A percentile compares a stretch with the other conserved stretches of the same genome.
Evolutionary conservation across 83 land plant genomes (phyloP).

Genomic region (Diphasiastrum complanatum): DNA sequence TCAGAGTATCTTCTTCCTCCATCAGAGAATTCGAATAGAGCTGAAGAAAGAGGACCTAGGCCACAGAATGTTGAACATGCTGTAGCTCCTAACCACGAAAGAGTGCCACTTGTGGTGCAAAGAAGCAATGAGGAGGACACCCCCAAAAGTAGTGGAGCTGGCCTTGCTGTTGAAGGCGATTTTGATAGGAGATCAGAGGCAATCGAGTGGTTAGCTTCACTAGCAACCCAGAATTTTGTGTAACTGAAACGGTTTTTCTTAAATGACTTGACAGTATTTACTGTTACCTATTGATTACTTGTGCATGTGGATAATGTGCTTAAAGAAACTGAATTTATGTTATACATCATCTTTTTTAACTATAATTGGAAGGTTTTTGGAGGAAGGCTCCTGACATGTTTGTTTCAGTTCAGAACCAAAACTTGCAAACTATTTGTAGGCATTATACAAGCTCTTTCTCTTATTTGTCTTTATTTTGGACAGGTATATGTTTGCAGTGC

Average conservation of each 20-base stretch:
- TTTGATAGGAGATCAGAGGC: too few species aligned
- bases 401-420: background rate
- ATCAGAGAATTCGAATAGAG: slow-evolving; percentile 55
- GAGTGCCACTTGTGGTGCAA: slow-evolving; percentile 23
- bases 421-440: background rate
- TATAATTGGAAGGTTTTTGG: background rate
- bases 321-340: too few species aligned
- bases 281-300: too few species aligned
- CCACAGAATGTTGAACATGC: slow-evolving; percentile 50
- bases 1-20: slow-evolving; percentile 70
- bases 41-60: too few species aligned
- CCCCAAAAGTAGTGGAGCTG: background rate
- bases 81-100: slow-evolving; percentile 35
- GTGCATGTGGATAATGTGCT: too few species aligned
- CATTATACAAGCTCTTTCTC: background rate
- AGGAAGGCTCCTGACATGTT: background rate
- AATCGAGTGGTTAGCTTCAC: too few species aligned
- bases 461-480: background rate
- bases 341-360: too few species aligned
- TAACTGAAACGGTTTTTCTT: too few species aligned
- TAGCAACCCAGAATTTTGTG: too few species aligned
- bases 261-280: too few species aligned
- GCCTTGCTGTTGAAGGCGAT: too few species aligned
- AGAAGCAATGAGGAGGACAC: slow-evolving; percentile 13
- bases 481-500: slow-evolving; percentile 78